phyloP scores from a whole-genome alignment of 352 stramenopile genomes.

The Achlya hypogyna region DNA sequence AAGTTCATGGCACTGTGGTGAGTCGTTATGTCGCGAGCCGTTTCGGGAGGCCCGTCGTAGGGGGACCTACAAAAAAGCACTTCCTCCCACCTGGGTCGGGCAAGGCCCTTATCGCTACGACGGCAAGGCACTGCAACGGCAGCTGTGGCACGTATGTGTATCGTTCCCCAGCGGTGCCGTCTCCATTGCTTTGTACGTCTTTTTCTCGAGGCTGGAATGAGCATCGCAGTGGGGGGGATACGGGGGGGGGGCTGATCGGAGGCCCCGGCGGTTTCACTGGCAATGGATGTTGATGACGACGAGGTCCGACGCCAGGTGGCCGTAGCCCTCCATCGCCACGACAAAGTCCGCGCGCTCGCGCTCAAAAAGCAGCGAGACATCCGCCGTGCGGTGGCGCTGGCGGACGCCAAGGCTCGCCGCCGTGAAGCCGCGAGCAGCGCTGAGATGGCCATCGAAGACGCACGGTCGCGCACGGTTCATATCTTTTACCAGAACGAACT shows the following conservation, averaged over 20 bases:
- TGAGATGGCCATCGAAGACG: conserved; percentile 10
- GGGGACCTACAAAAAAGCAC: too few relatives aligned
- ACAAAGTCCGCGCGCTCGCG: neutral
- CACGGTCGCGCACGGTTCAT: neutral
- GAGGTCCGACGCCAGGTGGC: neutral
- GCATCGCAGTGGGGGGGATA: too few relatives aligned
- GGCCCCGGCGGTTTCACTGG: neutral
- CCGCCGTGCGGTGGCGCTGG: neutral
- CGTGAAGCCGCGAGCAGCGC: neutral
- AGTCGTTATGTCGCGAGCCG: too few relatives aligned
- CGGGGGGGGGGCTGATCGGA: too few relatives aligned
- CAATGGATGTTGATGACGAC: conserved; percentile 6
- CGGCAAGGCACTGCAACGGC: too few relatives aligned
- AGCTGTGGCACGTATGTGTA: too few relatives aligned
- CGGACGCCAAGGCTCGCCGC: neutral
- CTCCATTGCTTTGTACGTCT: too few relatives aligned
- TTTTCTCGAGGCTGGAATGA: too few relatives aligned
- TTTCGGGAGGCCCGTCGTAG: too few relatives aligned
- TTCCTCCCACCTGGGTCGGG: too few relatives aligned
- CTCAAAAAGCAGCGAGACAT: neutral
- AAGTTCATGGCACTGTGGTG: conserved; percentile 17
- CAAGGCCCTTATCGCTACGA: too few relatives aligned
- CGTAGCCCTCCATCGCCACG: neutral
- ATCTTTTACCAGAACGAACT: neutral
- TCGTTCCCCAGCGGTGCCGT: too few relatives aligned